These are phyloP conservation scores for Chlorella sp. DNA, from an alignment of 139 green algal species.

Conservation along the genomic window DNA sequence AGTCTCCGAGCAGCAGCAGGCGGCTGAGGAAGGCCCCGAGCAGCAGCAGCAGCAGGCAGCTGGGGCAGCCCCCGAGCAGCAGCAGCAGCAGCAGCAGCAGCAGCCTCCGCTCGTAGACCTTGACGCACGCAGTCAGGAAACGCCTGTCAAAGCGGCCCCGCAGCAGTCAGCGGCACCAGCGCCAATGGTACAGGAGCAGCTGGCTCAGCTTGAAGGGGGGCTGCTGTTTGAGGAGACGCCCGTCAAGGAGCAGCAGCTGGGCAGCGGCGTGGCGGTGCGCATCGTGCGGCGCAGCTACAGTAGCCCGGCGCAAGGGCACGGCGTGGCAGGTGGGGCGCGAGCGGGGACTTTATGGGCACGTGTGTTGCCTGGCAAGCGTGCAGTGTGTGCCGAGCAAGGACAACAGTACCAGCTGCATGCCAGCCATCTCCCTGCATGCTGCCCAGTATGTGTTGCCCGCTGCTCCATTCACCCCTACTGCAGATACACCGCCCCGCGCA, in stretches of 20 bases:
- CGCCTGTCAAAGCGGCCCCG: no score
- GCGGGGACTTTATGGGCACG: not conserved
- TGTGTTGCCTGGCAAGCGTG: no score
- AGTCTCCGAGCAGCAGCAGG: not conserved
- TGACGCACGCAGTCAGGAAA: no score
- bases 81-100: constrained; percentile 33
- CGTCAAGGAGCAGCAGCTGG: not conserved
- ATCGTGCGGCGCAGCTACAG: not conserved
- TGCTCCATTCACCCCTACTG: no score
- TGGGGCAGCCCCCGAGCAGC: not conserved
- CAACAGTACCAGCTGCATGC: no score
- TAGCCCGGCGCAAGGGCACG: not conserved
- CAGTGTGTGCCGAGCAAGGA: no score
- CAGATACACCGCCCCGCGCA: not conserved
- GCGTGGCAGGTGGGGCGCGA: no score
- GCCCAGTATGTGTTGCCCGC: no score
- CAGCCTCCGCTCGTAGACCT: no score
- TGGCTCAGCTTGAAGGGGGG: not conserved
- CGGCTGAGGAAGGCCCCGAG: no score
- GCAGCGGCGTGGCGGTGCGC: not conserved
- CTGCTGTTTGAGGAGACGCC: not conserved
- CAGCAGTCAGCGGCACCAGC: constrained; percentile 21
- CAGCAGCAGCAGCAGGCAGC: not conserved
- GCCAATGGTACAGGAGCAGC: not conserved
- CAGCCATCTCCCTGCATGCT: no score